Evolutionary conservation across 2,329 filamentous ascomycete genomes (phyloP), one percentile per base, ranked within the genome.

Genomic region (Arthrobotrys musiformis): DNA sequence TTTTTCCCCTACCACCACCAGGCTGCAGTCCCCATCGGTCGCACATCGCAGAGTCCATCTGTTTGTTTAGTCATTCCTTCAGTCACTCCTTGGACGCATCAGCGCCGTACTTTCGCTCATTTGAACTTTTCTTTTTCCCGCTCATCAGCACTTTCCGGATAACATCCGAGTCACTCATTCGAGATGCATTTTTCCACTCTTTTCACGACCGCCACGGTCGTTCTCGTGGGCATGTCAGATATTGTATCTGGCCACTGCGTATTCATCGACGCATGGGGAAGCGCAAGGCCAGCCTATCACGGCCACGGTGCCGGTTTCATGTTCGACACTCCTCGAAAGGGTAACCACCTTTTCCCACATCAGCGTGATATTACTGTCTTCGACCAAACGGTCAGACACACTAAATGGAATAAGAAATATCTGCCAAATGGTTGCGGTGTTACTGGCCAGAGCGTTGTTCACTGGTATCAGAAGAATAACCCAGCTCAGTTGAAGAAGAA

Each of bases 121-220:
- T 56, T 33, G 13, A 5, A 33, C 19, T 8, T 52, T 1, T n/a
- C 1, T 9, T 15, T 33, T 56, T n/a, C n/a, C n/a, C 50, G 19
- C 7, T 56, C 50, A 35, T 35, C 22, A 2, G 35, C 7, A 30
- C 7, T 28, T 54, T 33, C 48, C 48, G 48, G 48, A 17, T 30
- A 15, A 54, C n/a, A 54, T 9, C 48, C 48, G 48, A 54, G 48
- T 35, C 28, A 17, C 3, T 17, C 24, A 40, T 58, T 46, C 17
- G 22, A 62, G 35, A 62, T 62, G 58, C 37, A 62, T 46, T 62
- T 44, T 33, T 46, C 58, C 37, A 62, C 58, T 44, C 58, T 62
- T 37, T 30, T 44, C 24, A 30, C 58, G 1, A 11, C 58, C 11
- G 40, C 42, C n/a, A 40, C 30, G 3, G 33, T 58, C 17, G 58